phyloP scores from a whole-genome alignment of 2,329 filamentous ascomycete genomes.

The Mycosphaerella sp. region DNA sequence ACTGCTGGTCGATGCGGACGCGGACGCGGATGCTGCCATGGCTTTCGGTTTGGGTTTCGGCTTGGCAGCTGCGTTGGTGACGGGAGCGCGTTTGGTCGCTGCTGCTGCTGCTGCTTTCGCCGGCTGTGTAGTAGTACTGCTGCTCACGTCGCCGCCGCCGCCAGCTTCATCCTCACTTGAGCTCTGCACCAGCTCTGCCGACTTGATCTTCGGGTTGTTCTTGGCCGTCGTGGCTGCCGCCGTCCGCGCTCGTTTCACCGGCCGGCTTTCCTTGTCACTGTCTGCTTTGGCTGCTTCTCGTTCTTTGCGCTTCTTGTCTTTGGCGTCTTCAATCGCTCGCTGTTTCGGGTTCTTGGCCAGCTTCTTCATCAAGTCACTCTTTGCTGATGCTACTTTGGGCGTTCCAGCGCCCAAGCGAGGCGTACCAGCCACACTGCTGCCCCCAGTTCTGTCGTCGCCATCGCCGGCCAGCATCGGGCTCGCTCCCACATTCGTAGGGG shows the following conservation, averaged over 20 bases:
- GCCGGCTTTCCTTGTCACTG: constrained; percentile 26
- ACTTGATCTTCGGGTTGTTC: constrained; percentile 44
- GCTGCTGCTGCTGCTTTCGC: constrained; percentile 14
- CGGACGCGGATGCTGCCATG: neutral
- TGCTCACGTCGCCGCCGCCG: constrained; percentile 32
- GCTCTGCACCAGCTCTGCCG: constrained; percentile 48
- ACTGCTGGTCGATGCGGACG: constrained; percentile 18
- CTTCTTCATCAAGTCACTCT: constrained; percentile 16
- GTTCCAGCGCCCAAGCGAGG: constrained; percentile 27
- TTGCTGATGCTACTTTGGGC: constrained; percentile 22
- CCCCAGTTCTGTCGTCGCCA: constrained; percentile 16
- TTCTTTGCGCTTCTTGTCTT: constrained; percentile 43
- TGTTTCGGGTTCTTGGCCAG: constrained; percentile 37
- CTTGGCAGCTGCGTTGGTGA: constrained; percentile 17
- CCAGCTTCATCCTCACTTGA: constrained; percentile 38
- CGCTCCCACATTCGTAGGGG: constrained; percentile 22
- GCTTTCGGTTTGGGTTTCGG: constrained; percentile 16
- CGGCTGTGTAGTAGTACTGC: constrained; percentile 9
- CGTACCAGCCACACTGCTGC: constrained; percentile 23
- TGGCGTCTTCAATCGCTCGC: constrained; percentile 36
- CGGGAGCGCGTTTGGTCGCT: constrained; percentile 12
- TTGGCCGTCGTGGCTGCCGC: constrained; percentile 32
- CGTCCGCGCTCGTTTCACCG: constrained; percentile 25
- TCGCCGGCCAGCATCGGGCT: constrained; percentile 26
- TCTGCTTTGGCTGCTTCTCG: constrained; percentile 31